Evolutionary conservation across 2,329 filamentous ascomycete genomes (phyloP), one percentile per base, ranked within the genome.

Genomic region (Nemania abortiva): DNA sequence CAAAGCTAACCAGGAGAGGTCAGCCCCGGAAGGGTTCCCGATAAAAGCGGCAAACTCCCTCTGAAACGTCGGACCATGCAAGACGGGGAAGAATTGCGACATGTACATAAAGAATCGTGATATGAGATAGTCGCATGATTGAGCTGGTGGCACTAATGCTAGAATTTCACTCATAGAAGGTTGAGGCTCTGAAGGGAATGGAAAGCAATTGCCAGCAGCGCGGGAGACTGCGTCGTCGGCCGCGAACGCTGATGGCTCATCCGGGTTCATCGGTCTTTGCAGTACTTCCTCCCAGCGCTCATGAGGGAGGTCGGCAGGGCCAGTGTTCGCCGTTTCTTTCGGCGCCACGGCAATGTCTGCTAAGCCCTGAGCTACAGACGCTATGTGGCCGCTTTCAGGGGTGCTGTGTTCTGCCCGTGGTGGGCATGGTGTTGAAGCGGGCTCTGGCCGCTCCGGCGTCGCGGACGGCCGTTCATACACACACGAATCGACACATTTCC

Each of bases 11-110:
- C 66, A 69, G 10, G 66, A 69, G 27, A 65, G 45, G 45, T 62
- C 56, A 13, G 58, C 62, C 10, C 55, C 20, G 13, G 62, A 59
- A 58, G 61, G 66, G 13, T 69, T 52, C n/a, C 39, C 52, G 10
- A 69, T 42, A 24, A 69, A 69, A 13, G 61, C 39, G 22, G 52
- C 62, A 31, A 65, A 69, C 53, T 69, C 66, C 34, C 56, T 69
- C 34, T 69, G 66, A 15, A 69, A 69, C 1, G 66, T 65, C 15
- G 66, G 66, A 20, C 66, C 66, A 31, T 69, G 66, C 13, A 69
- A 53, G 27, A 69, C 66, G 45, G 55, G 49, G 34, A 69, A 66
- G 34, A 65, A 69, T 11, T 55, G 66, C 15, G 62, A 29, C 56
- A 65, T 60, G 15, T 61, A 61, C 56, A 58, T 53, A 56, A 69